Conservation (phyloP, 2,329 filamentous ascomycete genomes). For the Graphium sp. region DNA sequence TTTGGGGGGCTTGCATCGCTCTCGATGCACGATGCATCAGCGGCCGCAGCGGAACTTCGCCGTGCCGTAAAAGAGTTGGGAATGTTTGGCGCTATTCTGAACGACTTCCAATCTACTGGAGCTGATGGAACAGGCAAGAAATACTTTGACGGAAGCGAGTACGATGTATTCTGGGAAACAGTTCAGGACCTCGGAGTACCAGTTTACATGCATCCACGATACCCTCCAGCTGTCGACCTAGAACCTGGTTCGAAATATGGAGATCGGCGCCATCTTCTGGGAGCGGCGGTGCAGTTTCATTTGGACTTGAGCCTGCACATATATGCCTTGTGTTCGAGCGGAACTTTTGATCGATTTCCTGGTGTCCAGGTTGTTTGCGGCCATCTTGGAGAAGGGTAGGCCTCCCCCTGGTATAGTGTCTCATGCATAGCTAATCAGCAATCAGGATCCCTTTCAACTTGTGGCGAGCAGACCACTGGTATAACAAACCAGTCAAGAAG, state of each 20-base stretch:
- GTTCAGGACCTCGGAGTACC: slow-evolving; percentile 15
- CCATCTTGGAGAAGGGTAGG: slow-evolving; percentile 22
- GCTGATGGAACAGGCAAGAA: slow-evolving; percentile 8
- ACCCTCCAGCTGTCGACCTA: slow-evolving; percentile 13
- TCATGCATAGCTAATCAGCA: not conserved
- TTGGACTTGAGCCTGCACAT: slow-evolving; percentile 25
- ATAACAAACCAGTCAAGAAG: slow-evolving; percentile 23
- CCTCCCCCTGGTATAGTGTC: no score
- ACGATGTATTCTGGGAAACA: slow-evolving; percentile 13
- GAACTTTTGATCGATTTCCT: slow-evolving; percentile 22
- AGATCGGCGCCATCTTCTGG: slow-evolving; percentile 14
- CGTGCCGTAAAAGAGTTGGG: slow-evolving; percentile 14
- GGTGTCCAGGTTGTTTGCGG: slow-evolving; percentile 21
- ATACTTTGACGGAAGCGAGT: slow-evolving; percentile 15
- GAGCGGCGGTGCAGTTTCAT: slow-evolving; percentile 19
- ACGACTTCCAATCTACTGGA: slow-evolving; percentile 13
- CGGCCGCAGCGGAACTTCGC: slow-evolving; percentile 13
- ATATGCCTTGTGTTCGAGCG: slow-evolving; percentile 23
- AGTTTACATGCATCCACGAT: slow-evolving; percentile 17
- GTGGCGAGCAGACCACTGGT: slow-evolving; percentile 21
- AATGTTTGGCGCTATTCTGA: slow-evolving; percentile 15
- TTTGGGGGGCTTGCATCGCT: slow-evolving; percentile 15
- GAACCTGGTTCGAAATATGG: slow-evolving; percentile 11
- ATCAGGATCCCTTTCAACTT: slow-evolving; percentile 24
- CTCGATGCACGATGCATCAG: slow-evolving; percentile 14